phyloP scores from a whole-genome alignment of 2,329 filamentous ascomycete species.

The Fusarium decemcellulare region DNA sequence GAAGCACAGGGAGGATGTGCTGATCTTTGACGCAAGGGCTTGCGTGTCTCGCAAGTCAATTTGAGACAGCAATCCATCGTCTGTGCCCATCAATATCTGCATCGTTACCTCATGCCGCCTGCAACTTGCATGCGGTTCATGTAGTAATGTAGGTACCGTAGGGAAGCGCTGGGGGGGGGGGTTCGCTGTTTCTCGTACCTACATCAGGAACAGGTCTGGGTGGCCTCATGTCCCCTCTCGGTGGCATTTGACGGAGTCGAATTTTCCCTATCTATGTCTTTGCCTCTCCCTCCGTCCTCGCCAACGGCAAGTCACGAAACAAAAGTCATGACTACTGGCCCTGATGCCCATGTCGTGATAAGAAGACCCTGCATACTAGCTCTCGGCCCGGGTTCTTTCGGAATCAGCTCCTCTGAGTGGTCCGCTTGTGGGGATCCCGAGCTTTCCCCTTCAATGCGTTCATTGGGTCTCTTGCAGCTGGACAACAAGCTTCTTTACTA shows the following conservation, averaged over 20 bases:
- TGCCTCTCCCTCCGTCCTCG: background rate
- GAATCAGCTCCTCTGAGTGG: constrained; percentile 16
- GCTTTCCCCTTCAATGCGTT: constrained; percentile 27
- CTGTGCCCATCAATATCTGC: constrained; percentile 10
- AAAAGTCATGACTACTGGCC: constrained; percentile 9
- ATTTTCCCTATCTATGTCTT: constrained; percentile 14
- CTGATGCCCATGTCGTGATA: constrained; percentile 26
- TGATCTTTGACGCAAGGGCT: constrained; percentile 2
- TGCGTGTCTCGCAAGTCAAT: background rate
- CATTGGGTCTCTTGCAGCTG: constrained; percentile 6
- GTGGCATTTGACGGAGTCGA: background rate
- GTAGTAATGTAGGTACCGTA: background rate
- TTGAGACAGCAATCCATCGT: constrained; percentile 3
- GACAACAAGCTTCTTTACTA: constrained; percentile 1
- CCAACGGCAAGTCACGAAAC: constrained; percentile 4
- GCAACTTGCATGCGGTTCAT: constrained; percentile 22
- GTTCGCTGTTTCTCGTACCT: background rate
- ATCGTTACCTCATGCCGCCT: constrained; percentile 29
- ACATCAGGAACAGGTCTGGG: background rate
- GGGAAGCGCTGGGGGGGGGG: background rate
- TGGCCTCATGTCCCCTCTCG: constrained; percentile 6
- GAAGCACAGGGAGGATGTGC: constrained; percentile 1
- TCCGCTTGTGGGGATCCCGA: constrained; percentile 37
- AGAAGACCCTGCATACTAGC: constrained; percentile 28
- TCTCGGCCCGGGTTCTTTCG: constrained; percentile 38